These are phyloP conservation scores for Lachnellula occidentalis DNA, from an alignment of 2,329 filamentous ascomycete species.

Conservation along the genomic window DNA sequence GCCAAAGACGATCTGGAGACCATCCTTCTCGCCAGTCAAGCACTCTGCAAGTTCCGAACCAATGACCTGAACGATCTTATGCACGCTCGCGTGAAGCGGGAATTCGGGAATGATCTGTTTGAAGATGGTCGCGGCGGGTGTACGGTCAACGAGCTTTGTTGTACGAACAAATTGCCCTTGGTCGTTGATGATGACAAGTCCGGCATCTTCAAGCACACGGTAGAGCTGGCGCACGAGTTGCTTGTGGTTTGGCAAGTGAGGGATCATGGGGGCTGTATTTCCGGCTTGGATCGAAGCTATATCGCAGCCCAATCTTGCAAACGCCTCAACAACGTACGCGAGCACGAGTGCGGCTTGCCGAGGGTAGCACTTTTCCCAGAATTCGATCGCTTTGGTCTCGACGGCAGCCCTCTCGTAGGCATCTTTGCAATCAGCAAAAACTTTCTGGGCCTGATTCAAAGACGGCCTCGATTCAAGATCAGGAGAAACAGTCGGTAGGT, in stretches of 20 bases:
- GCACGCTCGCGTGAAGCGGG: constrained; percentile 29
- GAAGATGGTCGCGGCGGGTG: constrained; percentile 19
- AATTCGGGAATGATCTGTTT: constrained; percentile 25
- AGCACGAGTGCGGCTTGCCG: constrained; percentile 29
- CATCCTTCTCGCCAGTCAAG: constrained; percentile 19
- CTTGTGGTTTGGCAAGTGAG: constrained; percentile 23
- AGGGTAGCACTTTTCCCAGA: constrained; percentile 28
- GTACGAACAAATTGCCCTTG: constrained; percentile 12
- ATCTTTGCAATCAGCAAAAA: constrained; percentile 3
- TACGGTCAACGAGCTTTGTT: constrained; percentile 1
- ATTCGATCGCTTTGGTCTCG: constrained; percentile 16
- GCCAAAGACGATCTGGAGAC: constrained; percentile 22
- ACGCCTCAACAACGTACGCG: constrained; percentile 32
- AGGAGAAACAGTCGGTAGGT: not conserved
- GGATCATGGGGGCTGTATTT: constrained; percentile 17
- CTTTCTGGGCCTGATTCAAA: not conserved
- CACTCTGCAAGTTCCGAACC: constrained; percentile 19
- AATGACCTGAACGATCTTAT: constrained; percentile 17
- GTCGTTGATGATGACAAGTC: constrained; percentile 7
- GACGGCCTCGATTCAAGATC: not conserved
- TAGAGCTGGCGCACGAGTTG: constrained; percentile 27
- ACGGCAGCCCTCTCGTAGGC: constrained; percentile 9
- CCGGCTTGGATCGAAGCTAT: constrained; percentile 19
- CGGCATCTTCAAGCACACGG: constrained; percentile 26
- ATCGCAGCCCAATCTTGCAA: constrained; percentile 27